Percentiles rank a stretch among this genome's conserved stretches.
Conservation (phyloP, 345 rosid species). For the Camelina laxa region DNA sequence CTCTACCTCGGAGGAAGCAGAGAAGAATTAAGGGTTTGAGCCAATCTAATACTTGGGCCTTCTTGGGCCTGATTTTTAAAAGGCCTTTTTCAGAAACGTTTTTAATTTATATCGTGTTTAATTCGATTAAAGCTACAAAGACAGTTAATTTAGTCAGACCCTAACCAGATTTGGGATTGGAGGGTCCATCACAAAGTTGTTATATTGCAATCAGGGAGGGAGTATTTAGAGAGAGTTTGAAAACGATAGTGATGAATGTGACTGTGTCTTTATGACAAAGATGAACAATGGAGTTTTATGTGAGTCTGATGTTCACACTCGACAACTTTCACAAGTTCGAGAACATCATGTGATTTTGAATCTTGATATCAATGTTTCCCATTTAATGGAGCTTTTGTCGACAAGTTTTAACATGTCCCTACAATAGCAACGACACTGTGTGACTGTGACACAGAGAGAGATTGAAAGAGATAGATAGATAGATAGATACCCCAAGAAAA, state of each 20-base stretch:
- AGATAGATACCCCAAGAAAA: conserved; percentile 28
- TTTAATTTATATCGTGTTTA: neutral
- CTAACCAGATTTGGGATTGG: conserved; percentile 13
- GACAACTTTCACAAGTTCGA: conserved; percentile 33
- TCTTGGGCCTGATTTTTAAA: neutral
- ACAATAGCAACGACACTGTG: conserved; percentile 38
- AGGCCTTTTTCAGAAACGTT: neutral
- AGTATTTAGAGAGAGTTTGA: conserved; percentile 15
- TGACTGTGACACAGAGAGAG: neutral
- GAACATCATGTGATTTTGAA: conserved; percentile 40
- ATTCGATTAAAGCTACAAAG: neutral
- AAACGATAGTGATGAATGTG: conserved; percentile 26
- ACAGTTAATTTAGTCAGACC: conserved; percentile 3
- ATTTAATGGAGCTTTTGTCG: conserved; percentile 36
- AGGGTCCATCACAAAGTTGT: conserved; percentile 30
- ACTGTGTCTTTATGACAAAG: conserved; percentile 33
- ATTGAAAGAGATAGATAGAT: conserved; percentile 27
- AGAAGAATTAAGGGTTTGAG: neutral
- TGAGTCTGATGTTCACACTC: conserved; percentile 38
- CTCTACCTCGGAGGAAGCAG: neutral
- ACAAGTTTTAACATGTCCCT: conserved; percentile 35
- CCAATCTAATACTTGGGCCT: neutral
- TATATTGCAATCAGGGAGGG: conserved; percentile 22
- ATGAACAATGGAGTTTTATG: conserved; percentile 29
- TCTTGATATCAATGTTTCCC: conserved; percentile 34